Evolutionary conservation across 2,329 filamentous ascomycete species (phyloP).

Genomic region (Curvularia verruculosa): DNA sequence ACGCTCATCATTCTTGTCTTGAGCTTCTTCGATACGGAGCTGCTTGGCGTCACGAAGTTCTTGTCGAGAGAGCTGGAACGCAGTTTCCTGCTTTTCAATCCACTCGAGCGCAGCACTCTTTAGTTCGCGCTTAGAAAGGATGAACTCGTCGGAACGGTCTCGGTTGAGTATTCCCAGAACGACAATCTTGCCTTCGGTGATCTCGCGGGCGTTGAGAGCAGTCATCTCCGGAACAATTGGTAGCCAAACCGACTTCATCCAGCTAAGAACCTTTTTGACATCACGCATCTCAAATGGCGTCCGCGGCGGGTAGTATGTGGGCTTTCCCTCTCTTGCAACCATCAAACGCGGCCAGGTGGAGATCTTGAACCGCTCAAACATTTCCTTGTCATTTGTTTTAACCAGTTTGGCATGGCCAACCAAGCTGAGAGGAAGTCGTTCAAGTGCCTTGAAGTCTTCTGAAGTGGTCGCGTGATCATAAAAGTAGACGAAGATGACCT

Average conservation of each 20-base stretch:
- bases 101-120: conserved; percentile 96
- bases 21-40: conserved; percentile 91
- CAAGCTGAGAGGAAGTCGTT: conserved; percentile 83
- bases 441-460: conserved; percentile 89
- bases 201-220: conserved; percentile 86
- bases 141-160: conserved; percentile 78
- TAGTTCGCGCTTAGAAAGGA: conserved; percentile 80
- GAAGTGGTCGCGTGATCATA: conserved; percentile 93
- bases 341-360: conserved; percentile 94
- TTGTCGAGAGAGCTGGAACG: conserved; percentile 91
- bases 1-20: conserved; percentile 89
- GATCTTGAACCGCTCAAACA: conserved; percentile 88
- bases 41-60: conserved; percentile 95
- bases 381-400: conserved; percentile 79
- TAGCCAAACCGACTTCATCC: conserved; percentile 97
- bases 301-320: conserved; percentile 87
- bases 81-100: conserved; percentile 94
- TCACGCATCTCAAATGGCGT: conserved; percentile 93
- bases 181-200: conserved; percentile 95
- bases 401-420: conserved; percentile 92
- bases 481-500: conserved; percentile 96
- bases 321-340: conserved; percentile 85
- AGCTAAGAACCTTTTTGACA: conserved; percentile 76
- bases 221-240: conserved; percentile 95
- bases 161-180: conserved; percentile 88